Percentiles rank a stretch among this genome's conserved stretches.
These are phyloP conservation scores for Aspergillus campestris DNA, from an alignment of 495 filamentous ascomycete species.

Conservation along the genomic window DNA sequence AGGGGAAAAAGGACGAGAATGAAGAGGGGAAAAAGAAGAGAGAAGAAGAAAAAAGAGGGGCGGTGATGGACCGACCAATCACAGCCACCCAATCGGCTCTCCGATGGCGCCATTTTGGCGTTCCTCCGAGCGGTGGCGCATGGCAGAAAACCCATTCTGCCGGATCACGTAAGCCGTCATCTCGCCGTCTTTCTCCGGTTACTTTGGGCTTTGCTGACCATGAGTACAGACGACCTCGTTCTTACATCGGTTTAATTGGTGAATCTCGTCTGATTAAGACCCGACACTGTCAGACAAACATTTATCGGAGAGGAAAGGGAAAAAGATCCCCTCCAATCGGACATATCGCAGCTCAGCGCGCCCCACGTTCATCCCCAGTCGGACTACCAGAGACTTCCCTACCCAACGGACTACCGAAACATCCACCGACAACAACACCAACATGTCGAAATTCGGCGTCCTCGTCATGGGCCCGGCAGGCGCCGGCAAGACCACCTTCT, in stretches of 20 bases:
- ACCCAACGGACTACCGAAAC: too few species aligned
- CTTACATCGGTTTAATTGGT: too few species aligned
- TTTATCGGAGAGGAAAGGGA: too few species aligned
- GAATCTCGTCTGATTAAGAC: too few species aligned
- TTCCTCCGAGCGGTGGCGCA: constrained; percentile 6
- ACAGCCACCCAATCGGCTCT: constrained; percentile 13
- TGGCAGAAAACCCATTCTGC: neutral
- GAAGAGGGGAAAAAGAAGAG: constrained; percentile 2
- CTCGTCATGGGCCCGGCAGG: constrained; percentile 91
- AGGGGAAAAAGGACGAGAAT: neutral
- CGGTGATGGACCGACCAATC: constrained; percentile 10
- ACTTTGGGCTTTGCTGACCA: too few species aligned
- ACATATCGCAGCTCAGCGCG: too few species aligned
- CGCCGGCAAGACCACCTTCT: constrained; percentile 92
- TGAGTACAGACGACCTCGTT: too few species aligned
- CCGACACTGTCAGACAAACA: too few species aligned
- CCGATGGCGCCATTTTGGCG: constrained; percentile 22
- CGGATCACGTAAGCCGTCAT: neutral
- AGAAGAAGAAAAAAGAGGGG: constrained; percentile 10
- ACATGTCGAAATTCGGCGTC: constrained; percentile 91
- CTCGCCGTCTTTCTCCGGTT: neutral
- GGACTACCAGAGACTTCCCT: too few species aligned
- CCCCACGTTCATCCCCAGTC: too few species aligned
- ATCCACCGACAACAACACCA: neutral
- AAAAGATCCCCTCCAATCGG: too few species aligned